Evolutionary conservation across 1,139 yeast genomes (phyloP), one percentile per base, ranked within the genome.

Genomic region (Lodderomyces theae): DNA sequence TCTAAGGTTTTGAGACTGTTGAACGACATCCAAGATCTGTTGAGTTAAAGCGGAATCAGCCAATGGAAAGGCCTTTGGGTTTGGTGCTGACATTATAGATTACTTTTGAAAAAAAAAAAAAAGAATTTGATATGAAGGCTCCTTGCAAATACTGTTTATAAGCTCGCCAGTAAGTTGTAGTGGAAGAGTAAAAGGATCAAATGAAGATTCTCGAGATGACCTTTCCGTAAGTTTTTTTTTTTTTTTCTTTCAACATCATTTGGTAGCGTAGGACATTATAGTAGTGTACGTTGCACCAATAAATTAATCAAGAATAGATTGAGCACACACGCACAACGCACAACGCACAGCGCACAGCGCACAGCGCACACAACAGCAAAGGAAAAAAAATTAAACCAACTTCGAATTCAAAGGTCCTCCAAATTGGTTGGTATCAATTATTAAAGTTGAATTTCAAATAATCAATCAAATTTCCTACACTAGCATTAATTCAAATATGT

Each of bases 21-120:
- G 98, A 59, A 87, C 94, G 63, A 94, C 90, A 63, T 92, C 98
- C 66, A 94, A 81, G 69, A 94, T 92, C 74, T 92, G 97, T 75
- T 92, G 97, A 54, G 96, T 77, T 60, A 94, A 80, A 54, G 84
- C 90, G 52, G 96, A 84, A 66, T 92, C 97, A 58, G 99, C 97
- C 64, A 94, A 80, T 65, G 99, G 99, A 77, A 94, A 94, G 52
- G 99, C 99, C 70, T 85, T 86, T 67, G 95, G 94, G 77, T 86
- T 85, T 72, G 89, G 88, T 56, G 88, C 79, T 61, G 86, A 78
- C 84, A 77, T 79, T 37, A 21, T 33, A 4, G 5, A 12, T 18
- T 17, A 19, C 11, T 5, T 16, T 16, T 21, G 11, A 24, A n/a
- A n/a, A n/a, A n/a, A n/a, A n/a, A n/a, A n/a, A n/a, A n/a, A n/a